Evolutionary conservation across 2,329 filamentous ascomycete genomes (phyloP).

Genomic region (Neofusicoccum cordaticola): DNA sequence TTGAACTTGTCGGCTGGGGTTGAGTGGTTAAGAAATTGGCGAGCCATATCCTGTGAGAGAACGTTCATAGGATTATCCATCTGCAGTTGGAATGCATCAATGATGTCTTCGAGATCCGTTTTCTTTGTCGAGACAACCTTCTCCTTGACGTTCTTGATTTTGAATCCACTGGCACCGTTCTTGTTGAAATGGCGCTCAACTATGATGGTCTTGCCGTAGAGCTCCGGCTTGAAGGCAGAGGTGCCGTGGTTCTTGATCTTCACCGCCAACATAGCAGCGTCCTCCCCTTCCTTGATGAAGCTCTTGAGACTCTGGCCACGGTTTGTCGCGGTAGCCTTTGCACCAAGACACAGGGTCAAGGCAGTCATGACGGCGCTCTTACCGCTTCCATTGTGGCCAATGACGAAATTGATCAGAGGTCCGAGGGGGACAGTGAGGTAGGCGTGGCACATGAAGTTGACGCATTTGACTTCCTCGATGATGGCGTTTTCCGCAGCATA

Average conservation of each 20-base stretch:
- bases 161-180: constrained; percentile 75
- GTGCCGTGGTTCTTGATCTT: constrained; percentile 87
- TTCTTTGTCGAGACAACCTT: constrained; percentile 78
- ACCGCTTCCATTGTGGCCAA: constrained; percentile 94
- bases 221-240: constrained; percentile 76
- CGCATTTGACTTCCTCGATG: constrained; percentile 79
- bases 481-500: constrained; percentile 78
- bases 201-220: constrained; percentile 80
- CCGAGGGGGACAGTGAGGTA: constrained; percentile 81
- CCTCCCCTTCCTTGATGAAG: constrained; percentile 74
- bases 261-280: constrained; percentile 46
- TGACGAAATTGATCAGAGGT: constrained; percentile 95
- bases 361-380: constrained; percentile 96
- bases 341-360: constrained; percentile 89
- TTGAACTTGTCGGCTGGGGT: constrained; percentile 85
- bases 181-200: constrained; percentile 87
- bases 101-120: constrained; percentile 83
- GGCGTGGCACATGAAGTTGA: constrained; percentile 95
- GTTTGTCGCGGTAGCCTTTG: constrained; percentile 89
- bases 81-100: constrained; percentile 88
- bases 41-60: constrained; percentile 89
- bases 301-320: constrained; percentile 84
- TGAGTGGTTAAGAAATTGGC: constrained; percentile 86
- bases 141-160: constrained; percentile 71
- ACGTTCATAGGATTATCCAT: constrained; percentile 97